Evolutionary conservation across 2,329 filamentous ascomycete genomes (phyloP), one percentile per base, ranked within the genome.

Genomic region (Catunica adiposa): DNA sequence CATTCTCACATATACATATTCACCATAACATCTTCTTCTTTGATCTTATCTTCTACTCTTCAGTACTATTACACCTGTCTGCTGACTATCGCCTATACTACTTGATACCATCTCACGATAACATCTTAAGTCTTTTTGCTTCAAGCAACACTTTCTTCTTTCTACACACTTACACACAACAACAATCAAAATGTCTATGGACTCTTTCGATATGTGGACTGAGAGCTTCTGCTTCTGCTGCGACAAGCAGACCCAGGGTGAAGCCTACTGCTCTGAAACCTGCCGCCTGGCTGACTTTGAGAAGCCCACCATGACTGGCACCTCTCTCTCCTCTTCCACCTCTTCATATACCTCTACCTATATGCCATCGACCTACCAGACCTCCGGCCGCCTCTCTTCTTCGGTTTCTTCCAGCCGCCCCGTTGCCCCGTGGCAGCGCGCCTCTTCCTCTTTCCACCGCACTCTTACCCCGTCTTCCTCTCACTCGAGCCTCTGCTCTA

Each of bases 201-300:
- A 53, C 40, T 54, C 51, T 67, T 71, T 72, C 66, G 76, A 79
- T 62, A 69, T 73, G 65, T 95, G 89, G 88, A 86, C 86, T 64
- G 86, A 85, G 69, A 84, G 94, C 70, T 95, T 88, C 78, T 96
- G 89, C 76, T 81, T 96, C 63, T 82, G 85, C 73, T 96, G 89
- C 74, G 89, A 96, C 72, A 84, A 84, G 71, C 69, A 71, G 63
- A 89, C 85, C 59, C 79, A 86, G 61, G 82, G 82, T 56, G 82
- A 82, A 60, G 81, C 86, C 61, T 95, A 94, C 76, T 96, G 89
- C 77, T 94, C 88, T 50, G 89, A 96, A 71, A 80, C 86, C 29
- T 96, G 89, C 77, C 80, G 88, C 61, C 75, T 96, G 47, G 84
- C 86, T 62, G 89, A 95, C 70, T 82, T 90, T 63, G 89, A 95